Conservation (phyloP, 768 basidiomycete species). For the Lyophyllum shimeji region DNA sequence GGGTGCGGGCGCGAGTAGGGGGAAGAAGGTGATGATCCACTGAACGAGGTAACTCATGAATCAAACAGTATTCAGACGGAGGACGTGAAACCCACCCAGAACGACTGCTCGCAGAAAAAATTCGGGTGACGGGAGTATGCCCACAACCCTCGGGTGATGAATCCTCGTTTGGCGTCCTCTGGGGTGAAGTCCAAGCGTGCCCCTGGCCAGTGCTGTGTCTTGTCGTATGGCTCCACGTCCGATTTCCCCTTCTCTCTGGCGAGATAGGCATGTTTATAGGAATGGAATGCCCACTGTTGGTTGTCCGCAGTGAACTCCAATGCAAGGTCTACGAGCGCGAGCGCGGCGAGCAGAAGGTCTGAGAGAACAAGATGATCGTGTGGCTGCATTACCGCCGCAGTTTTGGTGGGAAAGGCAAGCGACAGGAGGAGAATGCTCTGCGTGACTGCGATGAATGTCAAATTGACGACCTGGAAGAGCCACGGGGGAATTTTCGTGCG, state of each 20-base stretch:
- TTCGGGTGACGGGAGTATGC: slow-evolving; percentile 90
- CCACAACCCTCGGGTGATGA: slow-evolving; percentile 85
- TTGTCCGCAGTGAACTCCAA: slow-evolving; percentile 88
- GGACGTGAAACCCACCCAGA: slow-evolving; percentile 60
- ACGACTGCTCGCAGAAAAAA: slow-evolving; percentile 85
- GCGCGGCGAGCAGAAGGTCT: slow-evolving; percentile 60
- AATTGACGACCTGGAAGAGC: slow-evolving; percentile 45
- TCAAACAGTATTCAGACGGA: neutral
- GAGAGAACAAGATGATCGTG: slow-evolving; percentile 50
- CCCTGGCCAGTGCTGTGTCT: slow-evolving; percentile 58
- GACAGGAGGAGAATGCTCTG: slow-evolving; percentile 83
- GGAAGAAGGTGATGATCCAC: slow-evolving; percentile 71
- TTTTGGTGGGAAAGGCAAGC: slow-evolving; percentile 61
- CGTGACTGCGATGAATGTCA: slow-evolving; percentile 72
- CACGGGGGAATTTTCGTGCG: slow-evolving; percentile 48
- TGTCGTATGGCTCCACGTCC: slow-evolving; percentile 38
- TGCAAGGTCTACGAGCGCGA: slow-evolving; percentile 59
- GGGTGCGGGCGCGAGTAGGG: slow-evolving; percentile 46
- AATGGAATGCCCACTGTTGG: slow-evolving; percentile 85
- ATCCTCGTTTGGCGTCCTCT: slow-evolving; percentile 75
- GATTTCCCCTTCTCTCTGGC: slow-evolving; percentile 30
- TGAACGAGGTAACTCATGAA: slow-evolving; percentile 23
- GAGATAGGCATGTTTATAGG: slow-evolving; percentile 62
- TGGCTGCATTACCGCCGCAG: slow-evolving; percentile 53
- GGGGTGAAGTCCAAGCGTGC: slow-evolving; percentile 67